Percentiles rank a stretch among this genome's conserved stretches.
These are phyloP conservation scores for Pelargonium exstipulatum DNA, from an alignment of 441 rosid genomes.

Conservation along the genomic window DNA sequence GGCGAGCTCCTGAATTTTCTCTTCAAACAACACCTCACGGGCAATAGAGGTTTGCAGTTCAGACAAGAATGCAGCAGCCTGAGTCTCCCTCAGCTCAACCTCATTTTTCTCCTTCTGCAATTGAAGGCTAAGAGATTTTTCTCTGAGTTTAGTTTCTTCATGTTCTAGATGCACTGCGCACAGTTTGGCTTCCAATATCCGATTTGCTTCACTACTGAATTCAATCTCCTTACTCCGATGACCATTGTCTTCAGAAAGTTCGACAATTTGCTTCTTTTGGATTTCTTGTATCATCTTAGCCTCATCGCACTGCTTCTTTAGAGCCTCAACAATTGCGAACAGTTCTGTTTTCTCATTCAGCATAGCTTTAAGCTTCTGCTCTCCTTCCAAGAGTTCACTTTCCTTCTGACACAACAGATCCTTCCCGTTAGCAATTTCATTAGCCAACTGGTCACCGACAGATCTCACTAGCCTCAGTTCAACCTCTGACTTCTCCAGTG, in stretches of 20 bases:
- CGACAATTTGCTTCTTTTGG: constrained; percentile 43
- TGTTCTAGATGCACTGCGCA: constrained; percentile 36
- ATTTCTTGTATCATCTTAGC: constrained; percentile 40
- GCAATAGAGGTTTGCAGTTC: constrained; percentile 51
- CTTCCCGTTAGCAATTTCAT: constrained; percentile 40
- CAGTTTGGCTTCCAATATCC: constrained; percentile 42
- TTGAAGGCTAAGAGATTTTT: constrained; percentile 46
- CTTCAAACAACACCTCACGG: constrained; percentile 52
- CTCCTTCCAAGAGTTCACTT: constrained; percentile 38
- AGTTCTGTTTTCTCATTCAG: constrained; percentile 44
- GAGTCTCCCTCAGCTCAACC: constrained; percentile 49
- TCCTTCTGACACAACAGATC: constrained; percentile 41
- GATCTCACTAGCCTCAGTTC: constrained; percentile 39
- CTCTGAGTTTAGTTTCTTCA: constrained; percentile 42
- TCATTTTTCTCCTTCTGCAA: constrained; percentile 42
- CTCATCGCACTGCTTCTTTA: constrained; percentile 51
- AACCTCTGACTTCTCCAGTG: constrained; percentile 30
- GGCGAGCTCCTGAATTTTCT: constrained; percentile 45
- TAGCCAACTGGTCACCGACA: constrained; percentile 37
- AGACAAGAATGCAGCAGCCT: constrained; percentile 41
- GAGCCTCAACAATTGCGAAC: constrained; percentile 39
- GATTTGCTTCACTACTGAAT: constrained; percentile 34
- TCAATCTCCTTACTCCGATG: constrained; percentile 41
- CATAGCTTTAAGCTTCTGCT: constrained; percentile 32
- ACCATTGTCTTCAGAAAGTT: constrained; percentile 46